Evolutionary conservation across 179 eudicot species (phyloP), one percentile per base, ranked within the genome.

Genomic region (Carnegiea gigantea): DNA sequence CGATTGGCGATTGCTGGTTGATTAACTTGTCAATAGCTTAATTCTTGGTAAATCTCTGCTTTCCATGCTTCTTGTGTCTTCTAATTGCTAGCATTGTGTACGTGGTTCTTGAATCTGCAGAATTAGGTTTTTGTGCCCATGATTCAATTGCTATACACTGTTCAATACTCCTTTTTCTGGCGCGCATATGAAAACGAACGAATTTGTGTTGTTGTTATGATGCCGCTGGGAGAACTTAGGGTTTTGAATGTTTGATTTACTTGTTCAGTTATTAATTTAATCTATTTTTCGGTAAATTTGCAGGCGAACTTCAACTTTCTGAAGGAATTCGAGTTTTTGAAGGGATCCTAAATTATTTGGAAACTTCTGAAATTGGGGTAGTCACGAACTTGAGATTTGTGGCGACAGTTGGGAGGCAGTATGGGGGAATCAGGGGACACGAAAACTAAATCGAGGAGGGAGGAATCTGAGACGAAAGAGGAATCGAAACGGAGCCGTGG

Each of bases 361-460:
- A n/a, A 65, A 30, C 38, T 67, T 67, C 71, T 67, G 36, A 28
- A 24, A 28, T 28, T 14, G 10, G 38, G 71, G 20, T 9, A 2
- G 71, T 67, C 1, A n/a, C 26, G 23, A 17, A 24, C 9, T 65
- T 65, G 17, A 17, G 46, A 70, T 77, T 57, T 77, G 48, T 11
- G 70, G 51, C 23, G 53, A 40, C 6, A 40, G 44, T 40, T 48
- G 9, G 53, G 20, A 46, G 40, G 5, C 14, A 36, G 33, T 38
- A 88, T 86, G 88, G 90, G 88, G 81, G 87, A 85, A 68, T 83
- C 83, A 83, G 92, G 89, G 76, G 97, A 89, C 72, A 77, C 77
- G 30, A 92, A 88, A 81, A 78, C 82, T 26, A 93, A 89, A 75
- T 92, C 92, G 26, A 86, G 88, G 86, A 91, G 84, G 88, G 92